Evolutionary conservation across 148 eudicot genomes (phyloP), one percentile per base, ranked within the genome.

Genomic region (Diospyros kaki): DNA sequence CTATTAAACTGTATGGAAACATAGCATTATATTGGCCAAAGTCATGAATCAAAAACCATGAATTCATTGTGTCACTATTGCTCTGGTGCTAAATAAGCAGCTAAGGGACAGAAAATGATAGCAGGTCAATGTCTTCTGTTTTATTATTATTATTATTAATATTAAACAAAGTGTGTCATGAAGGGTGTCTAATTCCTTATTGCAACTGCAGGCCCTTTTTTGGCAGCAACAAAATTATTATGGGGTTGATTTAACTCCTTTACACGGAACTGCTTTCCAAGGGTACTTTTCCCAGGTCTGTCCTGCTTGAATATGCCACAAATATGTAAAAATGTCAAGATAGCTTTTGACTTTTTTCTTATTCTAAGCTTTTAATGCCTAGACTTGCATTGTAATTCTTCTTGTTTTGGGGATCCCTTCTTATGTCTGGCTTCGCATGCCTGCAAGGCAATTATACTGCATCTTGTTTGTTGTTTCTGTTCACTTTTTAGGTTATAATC

Each of bases 191-290:
- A 51, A 45, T 53, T 62, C 40, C 6, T 76, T 73, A 5, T 50
- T 66, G 71, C 78, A 72, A n/a, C 42, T 53, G 74, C 89, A 95
- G 99, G 90, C 99, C 72, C 88, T 93, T 61, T 95, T 95, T 84
- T 95, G 99, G 99, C 99, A 95, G 86, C 99, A 95, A 81, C 96
- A 89, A 41, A 95, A 95, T 80, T 95, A 93, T 86, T 95, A 86
- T 78, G 99, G 99, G 73, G 99, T 95, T 74, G 93, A 95, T 85
- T 84, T 95, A 84, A 88, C 94, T 56, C 77, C 97, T n/a, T 86
- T 95, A 59, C 83, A 95, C 77, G 89, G 90, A 62, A 82, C 93
- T 59, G 97, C 99, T 68, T 95, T 87, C 79, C 84, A 90, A 67
- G 99, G 99, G 76, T 95, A 95, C 73, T 95, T 95, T 75, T 84